Evolutionary conservation across 73 alveolate species (phyloP).

Genomic region (Tetrahymena borealis): DNA sequence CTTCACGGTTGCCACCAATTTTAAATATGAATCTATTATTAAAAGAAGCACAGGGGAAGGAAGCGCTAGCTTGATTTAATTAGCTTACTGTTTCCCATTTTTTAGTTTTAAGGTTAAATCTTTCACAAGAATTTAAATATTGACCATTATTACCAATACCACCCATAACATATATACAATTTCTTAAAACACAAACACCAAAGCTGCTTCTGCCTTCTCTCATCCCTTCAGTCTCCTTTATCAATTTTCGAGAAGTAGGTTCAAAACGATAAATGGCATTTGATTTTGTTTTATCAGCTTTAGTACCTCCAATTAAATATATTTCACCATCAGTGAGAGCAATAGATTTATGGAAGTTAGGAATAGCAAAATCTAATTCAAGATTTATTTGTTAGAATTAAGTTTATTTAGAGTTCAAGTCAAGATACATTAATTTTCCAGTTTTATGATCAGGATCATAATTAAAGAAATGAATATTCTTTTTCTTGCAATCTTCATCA

Average conservation of each 20-base stretch:
- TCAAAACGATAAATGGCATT: not conserved
- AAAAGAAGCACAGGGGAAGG: constrained; percentile 21
- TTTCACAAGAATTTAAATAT: not conserved
- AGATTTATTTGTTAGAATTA: not conserved
- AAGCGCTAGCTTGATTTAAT: not conserved
- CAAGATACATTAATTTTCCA: not conserved
- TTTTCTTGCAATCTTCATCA: not conserved
- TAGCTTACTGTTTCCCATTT: constrained; percentile 10
- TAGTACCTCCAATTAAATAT: constrained; percentile 14
- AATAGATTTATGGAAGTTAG: constrained; percentile 30
- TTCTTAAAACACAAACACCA: not conserved
- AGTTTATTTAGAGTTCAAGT: not conserved
- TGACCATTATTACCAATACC: constrained; percentile 5
- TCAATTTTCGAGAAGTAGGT: not conserved
- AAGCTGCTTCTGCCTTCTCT: not conserved
- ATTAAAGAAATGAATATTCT: constrained; percentile 10
- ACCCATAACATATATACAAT: constrained; percentile 11
- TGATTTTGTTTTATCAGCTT: not conserved
- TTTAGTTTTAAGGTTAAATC: not conserved
- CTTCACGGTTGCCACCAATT: constrained; percentile 31
- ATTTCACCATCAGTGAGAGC: constrained; percentile 36
- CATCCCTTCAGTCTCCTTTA: not conserved
- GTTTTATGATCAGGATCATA: not conserved
- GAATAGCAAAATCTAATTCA: not conserved
- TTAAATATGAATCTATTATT: constrained; percentile 35